Evolutionary conservation across 192 early-diverging fungal genomes (phyloP).

Genomic region (Rhizoclosmatium globosum): DNA sequence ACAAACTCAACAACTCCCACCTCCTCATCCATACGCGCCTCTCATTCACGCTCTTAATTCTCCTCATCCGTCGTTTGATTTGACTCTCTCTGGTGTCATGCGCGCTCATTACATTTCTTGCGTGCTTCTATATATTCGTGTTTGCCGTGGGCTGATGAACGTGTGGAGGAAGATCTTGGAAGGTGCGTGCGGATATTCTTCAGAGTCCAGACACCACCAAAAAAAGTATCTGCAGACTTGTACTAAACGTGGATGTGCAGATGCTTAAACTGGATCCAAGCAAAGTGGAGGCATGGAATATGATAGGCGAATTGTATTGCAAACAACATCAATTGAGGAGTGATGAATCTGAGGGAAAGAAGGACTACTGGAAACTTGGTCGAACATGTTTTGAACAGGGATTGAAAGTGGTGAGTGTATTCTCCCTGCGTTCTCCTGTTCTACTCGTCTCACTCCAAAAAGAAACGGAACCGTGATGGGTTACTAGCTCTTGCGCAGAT

Average conservation of each 20-base stretch:
- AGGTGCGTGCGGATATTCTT: neutral
- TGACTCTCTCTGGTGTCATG: neutral
- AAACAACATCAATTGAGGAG: neutral
- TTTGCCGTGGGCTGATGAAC: constrained; percentile 35
- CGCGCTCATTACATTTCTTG: constrained; percentile 27
- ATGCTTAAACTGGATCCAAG: constrained; percentile 22
- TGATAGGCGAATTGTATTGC: constrained; percentile 39
- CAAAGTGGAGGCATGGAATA: constrained; percentile 27
- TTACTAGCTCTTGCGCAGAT: constrained; percentile 24
- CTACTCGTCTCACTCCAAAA: neutral
- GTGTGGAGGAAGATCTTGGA: constrained; percentile 30
- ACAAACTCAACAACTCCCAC: neutral
- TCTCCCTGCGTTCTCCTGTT: neutral
- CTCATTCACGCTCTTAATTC: constrained; percentile 16
- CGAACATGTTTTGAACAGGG: constrained; percentile 34
- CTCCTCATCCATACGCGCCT: neutral
- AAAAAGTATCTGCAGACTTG: neutral
- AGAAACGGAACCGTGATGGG: constrained; percentile 29
- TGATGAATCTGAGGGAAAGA: neutral
- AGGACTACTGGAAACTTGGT: constrained; percentile 9
- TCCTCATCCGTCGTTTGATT: constrained; percentile 26
- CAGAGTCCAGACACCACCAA: neutral
- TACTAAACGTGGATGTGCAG: neutral
- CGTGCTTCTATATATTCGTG: constrained; percentile 17
- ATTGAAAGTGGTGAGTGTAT: constrained; percentile 14